Evolutionary conservation across 352 stramenopile species (phyloP), one percentile per base, ranked within the genome.

Genomic region (Globisporangium spinosum): DNA sequence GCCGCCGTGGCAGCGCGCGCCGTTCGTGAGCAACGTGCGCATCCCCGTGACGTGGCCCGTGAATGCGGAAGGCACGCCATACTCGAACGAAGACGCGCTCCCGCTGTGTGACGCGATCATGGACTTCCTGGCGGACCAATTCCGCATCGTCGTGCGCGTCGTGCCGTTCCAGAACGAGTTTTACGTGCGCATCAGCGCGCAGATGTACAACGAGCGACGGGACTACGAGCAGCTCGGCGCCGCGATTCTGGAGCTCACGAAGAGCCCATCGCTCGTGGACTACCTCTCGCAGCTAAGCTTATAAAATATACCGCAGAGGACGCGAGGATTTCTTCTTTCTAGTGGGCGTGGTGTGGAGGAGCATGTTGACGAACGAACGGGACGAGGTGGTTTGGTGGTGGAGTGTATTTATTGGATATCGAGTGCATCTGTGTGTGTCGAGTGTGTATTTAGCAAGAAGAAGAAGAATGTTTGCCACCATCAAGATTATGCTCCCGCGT

Each of bases 181-280:
- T 23, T 93, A 91, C 75, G 83, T 88, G 56, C 83, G 85, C 66
- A 91, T 95, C 71, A 93, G 85, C 55, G 82, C 85, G 55, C 87
- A 95, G 73, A 92, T 93, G 60, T 95, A 93, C 77, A 93, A 93
- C 68, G 87, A 95, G 65, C 82, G 87, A 62, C 75, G 75, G 43
- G 87, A 95, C 67, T 95, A 83, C 59, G 85, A 95, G 69, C 76
- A 84, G 60, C 73, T 95, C 20, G 87, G 80, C 32, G 72, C 78
- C 38, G 85, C 87, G 58, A 89, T 95, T 69, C 62, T 89, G 47
- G 80, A 91, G 71, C 71, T 95, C 56, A 93, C 83, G 27, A 88
- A 87, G 66, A 83, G 78, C 2, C 78, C 77, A 32, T 80, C 85
- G 65, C 67, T 93, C 17, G 77, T 73, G 63, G 81, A 90, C 59